Evolutionary conservation across 2,329 filamentous ascomycete species (phyloP).

Genomic region (Blastomyces silverae): DNA sequence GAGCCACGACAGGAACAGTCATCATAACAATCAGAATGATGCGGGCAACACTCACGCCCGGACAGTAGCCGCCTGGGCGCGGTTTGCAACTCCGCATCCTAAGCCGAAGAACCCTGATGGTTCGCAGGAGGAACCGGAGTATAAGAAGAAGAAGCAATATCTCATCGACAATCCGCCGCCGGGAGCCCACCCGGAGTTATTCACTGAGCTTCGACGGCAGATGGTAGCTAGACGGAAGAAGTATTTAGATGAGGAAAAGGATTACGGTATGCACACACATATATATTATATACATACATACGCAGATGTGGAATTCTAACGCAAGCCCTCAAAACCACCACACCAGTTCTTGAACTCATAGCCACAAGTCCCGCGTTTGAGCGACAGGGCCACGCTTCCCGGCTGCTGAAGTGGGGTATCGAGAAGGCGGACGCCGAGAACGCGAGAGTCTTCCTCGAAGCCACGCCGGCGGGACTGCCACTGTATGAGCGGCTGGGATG

Average conservation of each 20-base stretch:
- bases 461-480: constrained; percentile 4
- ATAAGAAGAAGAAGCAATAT: constrained; percentile 5
- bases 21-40: background rate
- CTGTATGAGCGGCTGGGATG: constrained; percentile 15
- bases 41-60: background rate
- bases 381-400: constrained; percentile 11
- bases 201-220: background rate
- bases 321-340: background rate
- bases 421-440: constrained; percentile 13
- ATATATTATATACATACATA: background rate
- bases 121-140: constrained; percentile 7
- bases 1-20: background rate
- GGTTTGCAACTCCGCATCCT: background rate
- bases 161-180: constrained; percentile 9
- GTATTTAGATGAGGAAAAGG: constrained; percentile 15
- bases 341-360: constrained; percentile 14
- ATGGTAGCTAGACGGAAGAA: constrained; percentile 2
- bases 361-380: constrained; percentile 8
- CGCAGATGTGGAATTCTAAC: background rate
- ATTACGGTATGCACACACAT: constrained; percentile 13
- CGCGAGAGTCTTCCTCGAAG: constrained; percentile 13
- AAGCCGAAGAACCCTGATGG: background rate
- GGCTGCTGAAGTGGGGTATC: constrained; percentile 11
- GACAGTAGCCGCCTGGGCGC: constrained; percentile 2
- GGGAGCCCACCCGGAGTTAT: constrained; percentile 4